Evolutionary conservation across 306 rosid species (phyloP), one percentile per base, ranked within the genome.

Genomic region (Lagenaria siceraria): DNA sequence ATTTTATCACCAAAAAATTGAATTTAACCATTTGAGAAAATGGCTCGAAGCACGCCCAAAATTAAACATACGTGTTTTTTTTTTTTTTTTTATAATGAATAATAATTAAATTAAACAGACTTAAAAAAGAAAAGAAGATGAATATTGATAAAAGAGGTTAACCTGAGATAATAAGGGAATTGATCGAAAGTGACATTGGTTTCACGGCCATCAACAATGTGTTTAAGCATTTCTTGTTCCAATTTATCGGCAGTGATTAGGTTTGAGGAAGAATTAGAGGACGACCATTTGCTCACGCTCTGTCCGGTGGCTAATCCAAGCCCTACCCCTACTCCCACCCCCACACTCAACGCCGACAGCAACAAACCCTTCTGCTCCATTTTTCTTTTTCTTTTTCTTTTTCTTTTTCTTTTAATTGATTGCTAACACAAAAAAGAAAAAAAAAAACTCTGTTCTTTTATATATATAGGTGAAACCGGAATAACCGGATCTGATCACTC

Each of bases 241-340:
- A 93, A 59, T 18, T 70, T 84, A 3, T 89, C 89, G 0, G 87
- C 80, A 3, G 91, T 89, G n/a, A 90, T 29, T 31, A 68, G 80
- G 51, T 56, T 75, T 9, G 82, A 48, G 8, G 87, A 72, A 1
- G 79, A n/a, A 40, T 17, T 18, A 63, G 66, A 74, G 53, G 83
- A 79, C 0, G 87, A 81, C 90, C 93, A 87, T 80, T 79, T 88
- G 2, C 79, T 69, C 58, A 90, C 86, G 25, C 63, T 77, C 79
- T 88, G 97, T 22, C 97, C 92, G 29, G 97, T 89, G 14, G 96
- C 99, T 78, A 95, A 56, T 1, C 97, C 93, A 6, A 95, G 77
- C 27, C 99, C 99, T 15, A 95, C 97, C 29, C 98, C 98, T 7
- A 91, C 92, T 9, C 98, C 98, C 59, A 92, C 89, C 3, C 99